phyloP scores from a whole-genome alignment of 208 protist genomes.

The Acanthamoeba rhysodes region DNA sequence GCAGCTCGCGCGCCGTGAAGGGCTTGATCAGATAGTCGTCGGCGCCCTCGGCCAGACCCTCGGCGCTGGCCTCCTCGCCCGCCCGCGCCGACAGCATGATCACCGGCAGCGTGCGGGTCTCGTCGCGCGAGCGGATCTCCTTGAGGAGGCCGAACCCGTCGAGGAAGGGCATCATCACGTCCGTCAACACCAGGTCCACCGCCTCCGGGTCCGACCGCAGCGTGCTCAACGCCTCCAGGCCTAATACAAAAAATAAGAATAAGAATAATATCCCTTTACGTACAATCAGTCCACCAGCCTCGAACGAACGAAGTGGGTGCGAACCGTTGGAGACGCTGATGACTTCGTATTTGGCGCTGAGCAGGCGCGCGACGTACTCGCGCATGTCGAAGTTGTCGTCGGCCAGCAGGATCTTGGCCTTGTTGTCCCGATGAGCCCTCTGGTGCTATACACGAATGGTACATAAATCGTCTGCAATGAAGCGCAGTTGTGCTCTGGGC shows the following conservation, averaged over 20 bases:
- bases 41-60: no score
- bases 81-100: no score
- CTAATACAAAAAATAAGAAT: background rate
- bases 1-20: no score
- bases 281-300: no score
- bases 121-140: no score
- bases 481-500: no score
- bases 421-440: background rate
- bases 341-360: conserved; percentile 39
- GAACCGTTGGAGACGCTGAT: conserved; percentile 55
- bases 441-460: background rate
- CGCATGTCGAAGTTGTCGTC: conserved; percentile 79
- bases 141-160: conserved; percentile 79
- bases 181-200: conserved; percentile 75
- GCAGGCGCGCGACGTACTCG: conserved; percentile 34
- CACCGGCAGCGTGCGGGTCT: no score
- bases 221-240: conserved; percentile 47
- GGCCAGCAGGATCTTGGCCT: conserved; percentile 28
- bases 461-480: no score
- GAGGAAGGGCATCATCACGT: conserved; percentile 80
- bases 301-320: background rate
- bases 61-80: no score
- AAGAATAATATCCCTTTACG: no score
- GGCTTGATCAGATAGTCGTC: no score
- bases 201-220: background rate